These are phyloP conservation scores for Schizothecium vesticola DNA, from an alignment of 495 filamentous ascomycete species.

Conservation along the genomic window DNA sequence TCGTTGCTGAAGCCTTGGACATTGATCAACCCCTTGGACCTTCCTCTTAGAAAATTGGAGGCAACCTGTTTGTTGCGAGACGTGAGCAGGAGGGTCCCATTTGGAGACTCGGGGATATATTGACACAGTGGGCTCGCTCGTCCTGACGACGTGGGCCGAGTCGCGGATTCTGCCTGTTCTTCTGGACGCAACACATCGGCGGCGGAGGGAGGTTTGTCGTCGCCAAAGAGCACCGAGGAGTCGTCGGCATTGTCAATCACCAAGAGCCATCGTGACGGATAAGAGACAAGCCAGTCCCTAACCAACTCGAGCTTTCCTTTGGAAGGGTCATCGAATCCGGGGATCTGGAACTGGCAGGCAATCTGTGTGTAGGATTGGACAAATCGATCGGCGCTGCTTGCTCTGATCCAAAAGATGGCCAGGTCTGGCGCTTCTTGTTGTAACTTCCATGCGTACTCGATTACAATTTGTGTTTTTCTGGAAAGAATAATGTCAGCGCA, in stretches of 20 bases:
- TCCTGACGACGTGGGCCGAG: neutral
- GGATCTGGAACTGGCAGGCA: neutral
- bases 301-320: neutral
- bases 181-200: neutral
- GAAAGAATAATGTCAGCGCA: neutral
- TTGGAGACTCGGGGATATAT: neutral
- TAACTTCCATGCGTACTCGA: neutral
- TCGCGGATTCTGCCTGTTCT: neutral
- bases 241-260: slow-evolving; percentile 53
- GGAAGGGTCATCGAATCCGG: neutral
- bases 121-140: neutral
- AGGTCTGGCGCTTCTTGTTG: neutral
- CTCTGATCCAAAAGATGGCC: neutral
- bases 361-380: neutral
- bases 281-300: neutral
- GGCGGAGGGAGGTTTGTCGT: neutral
- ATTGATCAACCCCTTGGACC: neutral
- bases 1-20: neutral
- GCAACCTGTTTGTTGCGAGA: neutral
- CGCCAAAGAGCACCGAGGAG: slow-evolving; percentile 27
- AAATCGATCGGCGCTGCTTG: neutral
- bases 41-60: neutral
- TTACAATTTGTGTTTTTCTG: neutral
- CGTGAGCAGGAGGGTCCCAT: neutral
- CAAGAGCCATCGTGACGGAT: slow-evolving; percentile 36